Percentiles rank a stretch among this genome's conserved stretches.
These are phyloP conservation scores for Mycena kentingensis DNA, from an alignment of 768 basidiomycete species.

Conservation along the genomic window DNA sequence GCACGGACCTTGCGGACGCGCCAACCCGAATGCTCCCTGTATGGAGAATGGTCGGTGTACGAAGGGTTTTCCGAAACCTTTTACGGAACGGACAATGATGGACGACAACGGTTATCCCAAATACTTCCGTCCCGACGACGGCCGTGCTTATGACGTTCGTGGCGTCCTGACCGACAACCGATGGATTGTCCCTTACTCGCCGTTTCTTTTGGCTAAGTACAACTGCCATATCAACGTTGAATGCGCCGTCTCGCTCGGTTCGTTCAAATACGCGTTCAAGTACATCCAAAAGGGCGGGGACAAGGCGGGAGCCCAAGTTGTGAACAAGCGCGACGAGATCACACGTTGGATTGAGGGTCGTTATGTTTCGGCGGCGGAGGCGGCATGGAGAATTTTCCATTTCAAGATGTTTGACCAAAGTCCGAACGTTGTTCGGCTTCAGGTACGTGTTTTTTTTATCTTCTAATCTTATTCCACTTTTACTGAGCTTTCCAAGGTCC, in stretches of 20 bases:
- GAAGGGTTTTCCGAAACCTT: constrained; percentile 41
- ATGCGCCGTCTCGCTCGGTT: constrained; percentile 28
- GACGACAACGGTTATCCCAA: constrained; percentile 38
- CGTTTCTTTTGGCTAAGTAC: constrained; percentile 32
- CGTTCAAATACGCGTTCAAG: constrained; percentile 28
- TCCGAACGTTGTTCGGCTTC: constrained; percentile 43
- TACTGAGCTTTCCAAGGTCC: too few species aligned
- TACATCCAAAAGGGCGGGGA: too few species aligned
- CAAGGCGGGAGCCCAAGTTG: constrained; percentile 11
- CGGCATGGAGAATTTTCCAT: constrained; percentile 37
- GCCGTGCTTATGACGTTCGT: constrained; percentile 10
- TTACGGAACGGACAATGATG: constrained; percentile 31
- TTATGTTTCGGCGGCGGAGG: constrained; percentile 38
- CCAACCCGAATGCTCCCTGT: constrained; percentile 30
- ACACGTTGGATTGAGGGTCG: constrained; percentile 9
- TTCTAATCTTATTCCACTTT: too few species aligned
- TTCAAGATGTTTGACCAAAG: constrained; percentile 35
- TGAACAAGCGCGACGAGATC: constrained; percentile 19
- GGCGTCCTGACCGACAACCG: constrained; percentile 27
- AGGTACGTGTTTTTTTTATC: too few species aligned
- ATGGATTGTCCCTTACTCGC: constrained; percentile 39
- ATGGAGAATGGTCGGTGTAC: constrained; percentile 39
- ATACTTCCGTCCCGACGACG: constrained; percentile 29
- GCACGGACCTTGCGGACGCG: constrained; percentile 40
- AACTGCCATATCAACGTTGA: constrained; percentile 46